A percentile compares a stretch with the other conserved stretches of the same genome.
phyloP scores from a whole-genome alignment of 257 asterid genomes.

The Nicotiana obtusifolia region DNA sequence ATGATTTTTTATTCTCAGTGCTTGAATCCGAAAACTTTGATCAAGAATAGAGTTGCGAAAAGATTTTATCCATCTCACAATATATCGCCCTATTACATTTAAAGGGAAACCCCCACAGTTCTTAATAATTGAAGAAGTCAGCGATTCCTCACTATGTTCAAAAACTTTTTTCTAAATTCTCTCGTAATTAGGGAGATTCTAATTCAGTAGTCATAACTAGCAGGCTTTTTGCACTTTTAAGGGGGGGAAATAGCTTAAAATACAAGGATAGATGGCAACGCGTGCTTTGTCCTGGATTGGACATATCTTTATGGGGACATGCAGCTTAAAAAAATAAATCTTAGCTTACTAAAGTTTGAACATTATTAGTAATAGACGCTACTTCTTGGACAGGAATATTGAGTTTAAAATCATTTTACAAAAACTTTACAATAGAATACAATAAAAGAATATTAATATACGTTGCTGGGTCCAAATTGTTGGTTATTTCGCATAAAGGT shows the following conservation, averaged over 20 bases:
- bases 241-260: neutral
- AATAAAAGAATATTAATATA: neutral
- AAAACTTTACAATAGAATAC: neutral
- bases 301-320: constrained; percentile 22
- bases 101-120: neutral
- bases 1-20: too few species aligned
- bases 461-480: neutral
- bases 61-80: too few species aligned
- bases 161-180: constrained; percentile 5
- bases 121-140: neutral
- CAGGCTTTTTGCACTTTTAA: neutral
- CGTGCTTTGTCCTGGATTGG: constrained; percentile 14
- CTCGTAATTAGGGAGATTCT: constrained; percentile 14
- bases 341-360: neutral
- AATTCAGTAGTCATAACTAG: constrained; percentile 2
- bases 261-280: neutral
- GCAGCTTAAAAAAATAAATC: constrained; percentile 1
- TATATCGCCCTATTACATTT: neutral
- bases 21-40: neutral
- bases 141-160: constrained; percentile 4
- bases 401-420: neutral
- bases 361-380: constrained; percentile 6
- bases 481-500: neutral
- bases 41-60: too few species aligned
- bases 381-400: constrained; percentile 1